Conservation (phyloP, 192 early-diverging fungal genomes). For the Backusella australiensis region DNA sequence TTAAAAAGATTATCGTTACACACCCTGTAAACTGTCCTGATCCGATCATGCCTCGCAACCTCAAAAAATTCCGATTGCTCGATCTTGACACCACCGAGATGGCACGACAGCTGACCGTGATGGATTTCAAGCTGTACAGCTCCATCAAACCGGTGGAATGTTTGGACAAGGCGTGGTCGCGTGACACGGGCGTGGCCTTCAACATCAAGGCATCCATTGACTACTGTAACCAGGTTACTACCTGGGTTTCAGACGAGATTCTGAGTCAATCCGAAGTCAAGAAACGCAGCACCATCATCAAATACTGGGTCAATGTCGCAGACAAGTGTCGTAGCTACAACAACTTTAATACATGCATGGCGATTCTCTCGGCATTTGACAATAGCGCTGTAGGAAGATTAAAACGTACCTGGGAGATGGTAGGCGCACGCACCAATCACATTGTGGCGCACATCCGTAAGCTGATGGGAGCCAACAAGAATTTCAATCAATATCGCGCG, state of each 20-base stretch:
- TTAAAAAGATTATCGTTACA: slow-evolving; percentile 63
- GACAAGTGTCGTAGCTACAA: slow-evolving; percentile 81
- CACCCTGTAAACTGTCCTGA: slow-evolving; percentile 65
- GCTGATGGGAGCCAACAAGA: slow-evolving; percentile 80
- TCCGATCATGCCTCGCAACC: slow-evolving; percentile 80
- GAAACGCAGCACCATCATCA: slow-evolving; percentile 72
- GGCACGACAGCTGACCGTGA: slow-evolving; percentile 92
- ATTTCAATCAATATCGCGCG: slow-evolving; percentile 83
- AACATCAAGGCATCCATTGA: slow-evolving; percentile 90
- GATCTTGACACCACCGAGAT: slow-evolving; percentile 92
- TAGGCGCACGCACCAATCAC: slow-evolving; percentile 54
- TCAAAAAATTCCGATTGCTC: slow-evolving; percentile 75
- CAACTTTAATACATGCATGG: slow-evolving; percentile 94
- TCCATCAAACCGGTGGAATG: slow-evolving; percentile 87
- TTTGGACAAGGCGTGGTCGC: slow-evolving; percentile 87
- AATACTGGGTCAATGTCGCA: slow-evolving; percentile 85
- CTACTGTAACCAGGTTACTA: slow-evolving; percentile 80
- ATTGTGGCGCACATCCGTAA: slow-evolving; percentile 62
- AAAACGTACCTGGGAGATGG: slow-evolving; percentile 86
- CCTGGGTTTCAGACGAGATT: slow-evolving; percentile 89
- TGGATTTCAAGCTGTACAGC: slow-evolving; percentile 81
- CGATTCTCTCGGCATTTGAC: slow-evolving; percentile 87
- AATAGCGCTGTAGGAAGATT: slow-evolving; percentile 87
- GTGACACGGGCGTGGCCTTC: slow-evolving; percentile 59
- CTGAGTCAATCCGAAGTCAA: slow-evolving; percentile 79